A percentile compares a stretch with the other conserved stretches of the same genome.
phyloP scores from a whole-genome alignment of 768 basidiomycete species.

The Mycena pura region DNA sequence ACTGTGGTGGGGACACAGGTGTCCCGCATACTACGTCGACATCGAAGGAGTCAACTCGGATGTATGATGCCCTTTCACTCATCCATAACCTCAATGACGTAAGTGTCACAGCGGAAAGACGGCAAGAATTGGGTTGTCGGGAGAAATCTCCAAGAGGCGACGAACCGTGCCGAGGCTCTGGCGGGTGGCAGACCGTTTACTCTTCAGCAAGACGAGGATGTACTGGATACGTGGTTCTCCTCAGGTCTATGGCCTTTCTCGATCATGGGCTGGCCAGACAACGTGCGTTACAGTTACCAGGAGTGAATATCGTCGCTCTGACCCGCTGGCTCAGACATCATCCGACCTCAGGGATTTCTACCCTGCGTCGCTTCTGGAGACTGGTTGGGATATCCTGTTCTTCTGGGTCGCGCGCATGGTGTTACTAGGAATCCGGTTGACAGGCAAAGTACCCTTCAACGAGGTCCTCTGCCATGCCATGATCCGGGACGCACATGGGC shows the following conservation, averaged over 20 bases:
- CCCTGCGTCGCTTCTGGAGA: slow-evolving; percentile 90
- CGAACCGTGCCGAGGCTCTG: slow-evolving; percentile 70
- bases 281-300: slow-evolving; percentile 50
- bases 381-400: slow-evolving; percentile 99
- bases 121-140: slow-evolving; percentile 93
- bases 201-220: slow-evolving; percentile 94
- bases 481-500: slow-evolving; percentile 97
- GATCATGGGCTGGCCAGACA: slow-evolving; percentile 97
- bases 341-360: slow-evolving; percentile 82
- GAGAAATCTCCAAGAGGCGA: slow-evolving; percentile 77
- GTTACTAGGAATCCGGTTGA: slow-evolving; percentile 87
- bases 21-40: slow-evolving; percentile 91
- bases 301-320: neutral
- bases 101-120: slow-evolving; percentile 57
- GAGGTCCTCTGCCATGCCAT: slow-evolving; percentile 98
- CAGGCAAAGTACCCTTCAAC: slow-evolving; percentile 89
- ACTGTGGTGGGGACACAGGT: slow-evolving; percentile 98
- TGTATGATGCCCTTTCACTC: slow-evolving; percentile 44
- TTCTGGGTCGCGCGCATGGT: slow-evolving; percentile 99
- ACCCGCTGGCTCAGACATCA: slow-evolving; percentile 50
- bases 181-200: slow-evolving; percentile 73
- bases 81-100: neutral
- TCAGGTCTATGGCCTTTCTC: slow-evolving; percentile 98
- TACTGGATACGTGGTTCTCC: slow-evolving; percentile 99
- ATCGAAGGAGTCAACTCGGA: slow-evolving; percentile 80